Evolutionary conservation across 2,329 filamentous ascomycete species (phyloP), one percentile per base, ranked within the genome.

Genomic region (Trichoderma harzianum): DNA sequence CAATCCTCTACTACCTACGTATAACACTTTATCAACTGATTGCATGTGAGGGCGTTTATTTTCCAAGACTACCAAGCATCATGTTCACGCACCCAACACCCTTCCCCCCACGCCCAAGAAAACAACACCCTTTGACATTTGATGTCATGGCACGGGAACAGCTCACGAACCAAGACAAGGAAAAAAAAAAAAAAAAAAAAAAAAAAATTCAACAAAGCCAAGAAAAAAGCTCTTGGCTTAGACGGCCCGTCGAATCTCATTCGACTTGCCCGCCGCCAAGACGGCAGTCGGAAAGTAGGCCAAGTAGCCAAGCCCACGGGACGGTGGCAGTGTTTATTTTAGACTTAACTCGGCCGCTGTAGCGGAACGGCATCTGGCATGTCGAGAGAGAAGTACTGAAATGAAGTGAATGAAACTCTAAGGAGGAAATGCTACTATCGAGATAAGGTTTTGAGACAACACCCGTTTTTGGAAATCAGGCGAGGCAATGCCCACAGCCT

Each of bases 251-350:
- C 11, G n/a, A 36, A 53, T 53, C 47, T 63, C 65, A 30, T 47
- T 36, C 7, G 47, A 34, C 30, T 43, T 43, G 26, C 39, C 60
- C 53, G 28, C 58, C 36, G 71, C 71, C 71, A 72, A 72, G 71
- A 70, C 71, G 71, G 71, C 71, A 70, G 51, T 70, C 66, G 66
- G 71, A 53, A 60, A 51, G 55, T 39, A 39, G 36, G 36, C 36
- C 36, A 39, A 39, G 36, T 67, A 47, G 71, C 71, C 71, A 72
- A 72, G 71, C 14, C 58, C 34, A n/a, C 51, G 51, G 57, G 71
- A 60, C 58, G 71, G 71, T 70, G 71, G 71, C 66, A 65, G 71
- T 72, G 66, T 72, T 72, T 62, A 61, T 68, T 68, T 72, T 72
- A 72, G 57, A 68, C 64, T 72, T 68, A 57, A 66, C 2, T 58